Conservation (phyloP, 495 filamentous ascomycete species). For the Xylaria grammica region DNA sequence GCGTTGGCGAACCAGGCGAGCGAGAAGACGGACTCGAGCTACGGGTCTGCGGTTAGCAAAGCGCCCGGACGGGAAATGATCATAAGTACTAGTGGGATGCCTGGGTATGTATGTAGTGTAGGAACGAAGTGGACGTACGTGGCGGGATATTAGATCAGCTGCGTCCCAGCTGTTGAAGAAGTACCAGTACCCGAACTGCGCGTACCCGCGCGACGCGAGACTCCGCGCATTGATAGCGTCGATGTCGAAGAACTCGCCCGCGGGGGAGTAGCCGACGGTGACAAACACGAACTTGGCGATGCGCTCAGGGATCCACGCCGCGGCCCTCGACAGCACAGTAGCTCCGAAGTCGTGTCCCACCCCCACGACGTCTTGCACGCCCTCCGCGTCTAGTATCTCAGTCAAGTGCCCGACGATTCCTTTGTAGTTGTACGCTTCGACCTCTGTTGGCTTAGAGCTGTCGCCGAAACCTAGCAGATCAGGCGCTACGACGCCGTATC, state of each 20-base stretch:
- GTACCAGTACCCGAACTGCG: slow-evolving; percentile 27
- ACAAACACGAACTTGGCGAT: slow-evolving; percentile 31
- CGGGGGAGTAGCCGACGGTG: slow-evolving; percentile 22
- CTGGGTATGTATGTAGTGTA: not conserved
- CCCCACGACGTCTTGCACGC: slow-evolving; percentile 32
- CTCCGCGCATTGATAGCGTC: slow-evolving; percentile 22
- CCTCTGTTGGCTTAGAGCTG: slow-evolving; percentile 43
- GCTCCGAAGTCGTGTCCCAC: slow-evolving; percentile 44
- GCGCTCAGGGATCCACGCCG: slow-evolving; percentile 15
- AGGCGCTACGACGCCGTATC: slow-evolving; percentile 49
- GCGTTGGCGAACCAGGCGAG: not conserved
- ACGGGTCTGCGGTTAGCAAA: not conserved
- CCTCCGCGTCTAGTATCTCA: slow-evolving; percentile 34
- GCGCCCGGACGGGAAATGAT: not conserved
- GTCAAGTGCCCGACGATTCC: slow-evolving; percentile 40
- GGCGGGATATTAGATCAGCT: not conserved
- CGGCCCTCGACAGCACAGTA: slow-evolving; percentile 23
- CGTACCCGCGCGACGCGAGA: slow-evolving; percentile 24
- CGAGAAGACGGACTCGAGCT: not conserved
- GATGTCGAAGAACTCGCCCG: slow-evolving; percentile 23
- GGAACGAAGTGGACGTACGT: not conserved
- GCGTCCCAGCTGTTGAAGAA: slow-evolving; percentile 22
- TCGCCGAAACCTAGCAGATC: slow-evolving; percentile 53
- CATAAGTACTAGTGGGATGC: not conserved
- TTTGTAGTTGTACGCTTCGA: slow-evolving; percentile 41